Base-by-base conservation (phyloP, 2,329 filamentous ascomycete species). In the Elsinoe fawcettii region DNA sequence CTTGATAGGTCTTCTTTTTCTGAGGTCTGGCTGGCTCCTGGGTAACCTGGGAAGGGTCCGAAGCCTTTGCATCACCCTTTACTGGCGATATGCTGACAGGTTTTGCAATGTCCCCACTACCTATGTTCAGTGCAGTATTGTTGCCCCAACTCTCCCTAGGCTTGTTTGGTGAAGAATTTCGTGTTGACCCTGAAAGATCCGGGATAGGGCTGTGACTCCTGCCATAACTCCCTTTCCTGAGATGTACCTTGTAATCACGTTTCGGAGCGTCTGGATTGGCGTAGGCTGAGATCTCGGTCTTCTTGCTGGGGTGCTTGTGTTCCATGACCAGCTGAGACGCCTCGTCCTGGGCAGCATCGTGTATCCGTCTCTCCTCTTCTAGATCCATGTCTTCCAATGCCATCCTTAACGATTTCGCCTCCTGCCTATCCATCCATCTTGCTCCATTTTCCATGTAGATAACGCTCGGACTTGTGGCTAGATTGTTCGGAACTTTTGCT, bases 341-440 rank as follows among this genome's bases (percentile, higher is more conserved):
- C 69, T 92, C 88, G 59, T 89, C 77, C 60, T 88, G 82, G 27
- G 88, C 88, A 39, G 85, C 85, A 11, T 81, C 75, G 67, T 88
- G 86, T 51, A 91, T 69, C 44, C 80, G 80, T 59, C 76, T 69
- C 59, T 86, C 83, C 18, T 85, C 83, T 1, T 83, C 77, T 25
- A 87, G 61, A 59, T 87, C 81, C 79, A 90, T 81, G 64, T 88
- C 84, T 63, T 89, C 82, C 77, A 91, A 82, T 9, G 87, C 87
- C 60, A 83, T 79, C 16, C 85, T 80, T 59, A 91, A 71, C 18
- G 86, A 86, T 34, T 79, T 78, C 3, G 82, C 85, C 70, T 91
- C 87, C 66, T 90, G 86, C 69, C 87, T 88, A 69, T 91, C 87
- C 81, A 88, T 87, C 85, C 86, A 89, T 64, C 87, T 76, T 66